These are phyloP conservation scores for Diaporthe velutina DNA, from an alignment of 2,329 filamentous ascomycete species.

Conservation along the genomic window DNA sequence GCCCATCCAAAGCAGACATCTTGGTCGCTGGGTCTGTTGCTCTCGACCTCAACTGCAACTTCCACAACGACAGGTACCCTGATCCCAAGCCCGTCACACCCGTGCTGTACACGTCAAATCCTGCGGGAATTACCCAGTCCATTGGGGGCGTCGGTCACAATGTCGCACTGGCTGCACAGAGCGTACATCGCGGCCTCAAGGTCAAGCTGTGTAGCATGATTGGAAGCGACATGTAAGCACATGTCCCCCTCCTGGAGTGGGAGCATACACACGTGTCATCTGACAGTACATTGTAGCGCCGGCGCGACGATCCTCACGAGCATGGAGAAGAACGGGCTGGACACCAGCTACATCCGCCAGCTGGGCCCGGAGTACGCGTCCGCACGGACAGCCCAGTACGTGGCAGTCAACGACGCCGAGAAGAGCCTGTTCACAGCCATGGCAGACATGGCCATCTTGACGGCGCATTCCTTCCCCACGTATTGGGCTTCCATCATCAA, in stretches of 20 bases:
- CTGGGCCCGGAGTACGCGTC: slow-evolving; percentile 62
- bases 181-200: slow-evolving; percentile 68
- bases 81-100: slow-evolving; percentile 53
- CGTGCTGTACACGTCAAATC: slow-evolving; percentile 85
- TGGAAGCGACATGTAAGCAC: slow-evolving; percentile 79
- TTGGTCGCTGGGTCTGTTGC: slow-evolving; percentile 92
- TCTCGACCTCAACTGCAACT: slow-evolving; percentile 89
- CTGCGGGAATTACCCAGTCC: slow-evolving; percentile 82
- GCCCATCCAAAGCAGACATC: slow-evolving; percentile 68
- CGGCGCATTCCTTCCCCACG: slow-evolving; percentile 63
- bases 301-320: slow-evolving; percentile 79
- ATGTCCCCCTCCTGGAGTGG: background rate
- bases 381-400: slow-evolving; percentile 87
- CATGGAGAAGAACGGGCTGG: slow-evolving; percentile 74
- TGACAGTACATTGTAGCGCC: slow-evolving; percentile 61
- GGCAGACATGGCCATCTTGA: slow-evolving; percentile 93
- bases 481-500: slow-evolving; percentile 73
- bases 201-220: slow-evolving; percentile 85
- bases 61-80: slow-evolving; percentile 51
- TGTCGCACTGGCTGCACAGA: slow-evolving; percentile 85
- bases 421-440: slow-evolving; percentile 92
- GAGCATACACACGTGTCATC: background rate
- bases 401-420: slow-evolving; percentile 86
- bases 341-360: slow-evolving; percentile 72
- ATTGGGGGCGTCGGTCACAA: slow-evolving; percentile 95